Conservation (phyloP, 2,329 filamentous ascomycete genomes). For the Colletotrichum sp. region DNA sequence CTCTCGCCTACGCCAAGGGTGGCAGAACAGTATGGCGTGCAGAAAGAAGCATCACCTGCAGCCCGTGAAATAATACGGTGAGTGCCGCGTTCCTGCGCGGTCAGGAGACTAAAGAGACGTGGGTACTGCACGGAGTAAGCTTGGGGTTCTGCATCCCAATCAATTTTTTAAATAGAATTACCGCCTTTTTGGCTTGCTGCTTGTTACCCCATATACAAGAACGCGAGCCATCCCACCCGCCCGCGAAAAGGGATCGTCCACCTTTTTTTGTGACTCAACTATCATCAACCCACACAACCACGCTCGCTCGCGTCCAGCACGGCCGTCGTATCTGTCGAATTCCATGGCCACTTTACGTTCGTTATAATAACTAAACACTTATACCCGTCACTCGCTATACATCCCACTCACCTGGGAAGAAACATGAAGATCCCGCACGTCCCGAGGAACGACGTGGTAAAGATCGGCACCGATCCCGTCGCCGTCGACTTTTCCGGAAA, state of each 20-base stretch:
- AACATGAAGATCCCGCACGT: neutral
- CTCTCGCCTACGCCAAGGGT: neutral
- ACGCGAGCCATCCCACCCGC: neutral
- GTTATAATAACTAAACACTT: neutral
- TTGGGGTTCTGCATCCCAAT: neutral
- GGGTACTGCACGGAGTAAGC: neutral
- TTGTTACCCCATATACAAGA: neutral
- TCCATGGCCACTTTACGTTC: constrained; percentile 7
- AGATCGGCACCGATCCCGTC: constrained; percentile 6
- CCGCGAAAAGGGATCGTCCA: neutral
- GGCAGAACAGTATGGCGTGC: constrained; percentile 7
- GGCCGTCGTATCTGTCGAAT: neutral
- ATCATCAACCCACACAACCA: neutral
- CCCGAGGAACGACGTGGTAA: neutral
- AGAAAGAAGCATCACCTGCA: constrained; percentile 2
- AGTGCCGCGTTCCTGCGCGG: constrained; percentile 6
- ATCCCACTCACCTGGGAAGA: neutral
- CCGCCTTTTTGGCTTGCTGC: neutral
- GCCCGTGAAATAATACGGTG: neutral
- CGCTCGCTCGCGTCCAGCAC: neutral
- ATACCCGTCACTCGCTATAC: neutral
- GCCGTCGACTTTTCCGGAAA: neutral
- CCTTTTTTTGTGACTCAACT: neutral
- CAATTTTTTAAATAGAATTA: constrained; percentile 12
- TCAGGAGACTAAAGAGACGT: neutral